Base-by-base conservation (phyloP, 75 land plant genomes). In the Gnetum montanum region DNA sequence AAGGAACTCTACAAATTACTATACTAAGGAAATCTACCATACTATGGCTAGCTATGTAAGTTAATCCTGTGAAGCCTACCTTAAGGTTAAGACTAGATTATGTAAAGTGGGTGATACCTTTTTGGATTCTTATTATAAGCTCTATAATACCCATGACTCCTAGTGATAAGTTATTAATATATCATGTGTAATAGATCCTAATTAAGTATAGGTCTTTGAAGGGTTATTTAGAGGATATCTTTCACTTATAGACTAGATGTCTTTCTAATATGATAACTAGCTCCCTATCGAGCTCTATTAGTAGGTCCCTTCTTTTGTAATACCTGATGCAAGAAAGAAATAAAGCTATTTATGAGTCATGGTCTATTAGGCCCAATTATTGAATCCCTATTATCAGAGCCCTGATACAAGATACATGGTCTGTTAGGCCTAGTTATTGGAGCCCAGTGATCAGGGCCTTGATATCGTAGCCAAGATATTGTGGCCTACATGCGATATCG, bases 171-270 rank as follows among this genome's bases (percentile, higher is more conserved):
- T 56, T 41, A 24, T 56, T 12, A 43, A 4, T 43, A 57, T 38
- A 57, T 57, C 43, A 25, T 43, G 25, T 43, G 44, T 57, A 31
- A 57, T 20, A 57, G 37, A 57, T 57, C 59, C 59, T 57, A 34
- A 34, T 57, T 57, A 34, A 57, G 59, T 57, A 38, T 34, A 26
- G 24, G 56, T 38, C 41, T 12, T 38, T n/a, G 0, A 38, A 38
- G 41, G n/a, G n/a, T n/a, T 38, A 15, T 11, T 11, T 15, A 38
- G 3, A 15, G 41, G 41, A 38, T 38, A 38, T 1, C 41, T 15
- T 15, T 4, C 15, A 1, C 41, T 38, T 38, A 38, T 0, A 4
- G 41, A 15, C 1, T 38, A 38, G 41, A 15, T 15, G 0, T 38
- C 41, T 38, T 38, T 3, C 41, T 15, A 38, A 38, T 15, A 11